A percentile compares a stretch with the other conserved stretches of the same genome.
Evolutionary conservation across 2,329 filamentous ascomycete genomes (phyloP).

Genomic region (Rutstroemia sp.): DNA sequence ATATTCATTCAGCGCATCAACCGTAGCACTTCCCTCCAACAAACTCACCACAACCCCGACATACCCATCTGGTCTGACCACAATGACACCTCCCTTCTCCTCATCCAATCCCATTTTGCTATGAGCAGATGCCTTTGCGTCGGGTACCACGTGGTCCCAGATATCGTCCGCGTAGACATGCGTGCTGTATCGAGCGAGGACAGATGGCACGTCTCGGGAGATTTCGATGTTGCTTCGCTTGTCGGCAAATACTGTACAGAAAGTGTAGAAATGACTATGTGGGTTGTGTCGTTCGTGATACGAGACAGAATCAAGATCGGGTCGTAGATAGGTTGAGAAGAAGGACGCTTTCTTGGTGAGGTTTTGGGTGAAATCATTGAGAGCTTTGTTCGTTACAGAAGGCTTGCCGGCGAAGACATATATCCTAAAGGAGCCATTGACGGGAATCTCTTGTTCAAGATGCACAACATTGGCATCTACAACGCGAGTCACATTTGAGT

Average conservation of each 20-base stretch:
- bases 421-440: conserved; percentile 82
- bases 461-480: conserved; percentile 86
- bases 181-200: conserved; percentile 69
- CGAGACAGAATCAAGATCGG: conserved; percentile 54
- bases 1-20: conserved; percentile 76
- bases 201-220: conserved; percentile 56
- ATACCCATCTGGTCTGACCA: conserved; percentile 83
- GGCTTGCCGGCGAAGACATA: conserved; percentile 77
- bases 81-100: conserved; percentile 68
- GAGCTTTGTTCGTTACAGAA: conserved; percentile 49
- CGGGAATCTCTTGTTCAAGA: conserved; percentile 80
- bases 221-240: conserved; percentile 67
- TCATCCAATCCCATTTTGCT: conserved; percentile 77
- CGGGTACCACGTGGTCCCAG: conserved; percentile 61
- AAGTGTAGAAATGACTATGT: conserved; percentile 73
- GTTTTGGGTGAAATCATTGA: conserved; percentile 61
- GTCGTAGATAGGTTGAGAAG: conserved; percentile 56
- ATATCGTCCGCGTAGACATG: conserved; percentile 84
- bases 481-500: conserved; percentile 76
- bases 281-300: conserved; percentile 81
- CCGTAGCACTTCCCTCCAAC: conserved; percentile 68
- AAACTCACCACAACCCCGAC: conserved; percentile 69
- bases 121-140: conserved; percentile 69
- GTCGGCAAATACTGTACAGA: conserved; percentile 68
- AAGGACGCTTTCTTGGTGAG: conserved; percentile 64